These are phyloP conservation scores for Fistulifera solaris DNA, from an alignment of 108 stramenopile genomes.

Conservation along the genomic window DNA sequence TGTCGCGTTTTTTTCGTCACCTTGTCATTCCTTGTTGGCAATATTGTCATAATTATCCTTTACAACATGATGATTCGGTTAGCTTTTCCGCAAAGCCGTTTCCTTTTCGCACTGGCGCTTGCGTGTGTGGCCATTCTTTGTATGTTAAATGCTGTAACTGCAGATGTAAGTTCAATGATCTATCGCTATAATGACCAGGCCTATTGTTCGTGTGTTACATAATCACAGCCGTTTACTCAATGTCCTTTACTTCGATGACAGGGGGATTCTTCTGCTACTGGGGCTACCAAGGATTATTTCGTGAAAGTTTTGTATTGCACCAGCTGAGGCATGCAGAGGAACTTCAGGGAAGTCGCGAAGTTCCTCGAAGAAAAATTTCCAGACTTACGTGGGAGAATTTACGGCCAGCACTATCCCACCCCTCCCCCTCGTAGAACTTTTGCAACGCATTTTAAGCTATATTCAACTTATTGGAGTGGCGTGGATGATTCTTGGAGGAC, in stretches of 20 bases:
- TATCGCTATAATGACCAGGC: no score
- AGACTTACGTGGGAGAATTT: constrained; percentile 41
- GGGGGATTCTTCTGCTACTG: constrained; percentile 12
- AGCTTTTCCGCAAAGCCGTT: no score
- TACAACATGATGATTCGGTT: no score
- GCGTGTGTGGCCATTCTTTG: no score
- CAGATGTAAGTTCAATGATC: no score
- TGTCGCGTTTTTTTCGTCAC: no score
- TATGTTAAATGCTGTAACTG: no score
- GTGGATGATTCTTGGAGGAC: constrained; percentile 40
- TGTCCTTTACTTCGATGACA: background rate
- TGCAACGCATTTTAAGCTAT: constrained; percentile 21
- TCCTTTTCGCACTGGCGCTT: no score
- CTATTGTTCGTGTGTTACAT: no score
- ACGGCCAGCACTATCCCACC: constrained; percentile 57
- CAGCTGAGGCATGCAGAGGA: constrained; percentile 80
- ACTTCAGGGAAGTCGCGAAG: constrained; percentile 57
- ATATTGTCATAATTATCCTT: no score
- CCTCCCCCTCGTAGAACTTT: constrained; percentile 35
- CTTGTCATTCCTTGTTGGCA: no score
- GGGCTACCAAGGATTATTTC: constrained; percentile 13
- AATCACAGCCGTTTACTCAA: no score
- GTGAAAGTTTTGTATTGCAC: constrained; percentile 39
- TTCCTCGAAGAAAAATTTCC: constrained; percentile 64
- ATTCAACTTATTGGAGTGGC: constrained; percentile 38